phyloP scores from a whole-genome alignment of 129 eudicot species.

The Escallonia rubra region DNA sequence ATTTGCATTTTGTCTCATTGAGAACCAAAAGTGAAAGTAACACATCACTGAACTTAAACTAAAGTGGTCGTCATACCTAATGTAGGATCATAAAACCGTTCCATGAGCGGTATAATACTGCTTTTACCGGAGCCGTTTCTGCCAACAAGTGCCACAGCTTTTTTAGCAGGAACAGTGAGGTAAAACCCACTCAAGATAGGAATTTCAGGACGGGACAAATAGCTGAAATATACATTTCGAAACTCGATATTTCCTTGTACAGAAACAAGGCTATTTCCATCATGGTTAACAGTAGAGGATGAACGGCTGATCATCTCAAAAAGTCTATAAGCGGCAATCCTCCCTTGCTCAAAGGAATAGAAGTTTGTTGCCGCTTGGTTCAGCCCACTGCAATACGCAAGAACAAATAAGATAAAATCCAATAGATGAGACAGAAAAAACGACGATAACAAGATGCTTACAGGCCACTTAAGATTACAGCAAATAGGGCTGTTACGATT shows the following conservation, averaged over 20 bases:
- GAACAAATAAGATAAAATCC: conserved; percentile 7
- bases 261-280: conserved; percentile 62
- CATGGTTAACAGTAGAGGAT: conserved; percentile 66
- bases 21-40: not conserved
- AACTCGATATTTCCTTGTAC: conserved; percentile 94
- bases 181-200: conserved; percentile 94
- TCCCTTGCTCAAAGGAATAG: conserved; percentile 97
- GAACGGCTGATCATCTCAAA: conserved; percentile 98
- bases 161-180: conserved; percentile 91
- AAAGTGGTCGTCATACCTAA: conserved; percentile 50
- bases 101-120: conserved; percentile 95
- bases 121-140: conserved; percentile 99
- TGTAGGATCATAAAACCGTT: conserved; percentile 95
- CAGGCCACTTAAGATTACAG: conserved; percentile 96
- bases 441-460: conserved; percentile 33
- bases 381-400: conserved; percentile 56
- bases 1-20: conserved; percentile 6
- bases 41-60: not conserved
- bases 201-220: conserved; percentile 91
- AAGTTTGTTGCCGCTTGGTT: conserved; percentile 98
- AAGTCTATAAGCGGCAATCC: conserved; percentile 93
- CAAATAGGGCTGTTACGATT: conserved; percentile 79
- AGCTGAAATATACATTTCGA: conserved; percentile 91
- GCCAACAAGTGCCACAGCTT: conserved; percentile 95
- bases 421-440: not conserved